These are phyloP conservation scores for Neurospora sp. DNA, from an alignment of 495 filamentous ascomycete species.

Conservation along the genomic window DNA sequence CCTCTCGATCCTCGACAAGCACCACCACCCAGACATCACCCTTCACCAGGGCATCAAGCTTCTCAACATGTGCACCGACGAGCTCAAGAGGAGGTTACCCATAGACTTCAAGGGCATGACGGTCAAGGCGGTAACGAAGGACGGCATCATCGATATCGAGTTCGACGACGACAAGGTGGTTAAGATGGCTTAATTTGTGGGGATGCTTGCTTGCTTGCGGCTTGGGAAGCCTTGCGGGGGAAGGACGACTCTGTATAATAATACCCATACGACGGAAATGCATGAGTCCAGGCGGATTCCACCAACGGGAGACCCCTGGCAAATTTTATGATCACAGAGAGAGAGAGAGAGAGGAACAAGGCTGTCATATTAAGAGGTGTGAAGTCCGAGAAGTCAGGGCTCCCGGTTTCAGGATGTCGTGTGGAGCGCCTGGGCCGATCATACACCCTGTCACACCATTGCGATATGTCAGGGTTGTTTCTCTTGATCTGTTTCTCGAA, in stretches of 20 bases:
- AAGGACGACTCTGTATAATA: slow-evolving; percentile 16
- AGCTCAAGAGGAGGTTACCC: slow-evolving; percentile 89
- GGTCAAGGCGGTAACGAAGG: slow-evolving; percentile 89
- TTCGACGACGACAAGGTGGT: slow-evolving; percentile 72
- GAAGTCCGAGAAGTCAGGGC: not conserved
- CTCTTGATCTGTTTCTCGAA: not conserved
- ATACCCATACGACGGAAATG: slow-evolving; percentile 14
- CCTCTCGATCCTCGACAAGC: slow-evolving; percentile 92
- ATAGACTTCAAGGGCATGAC: slow-evolving; percentile 95
- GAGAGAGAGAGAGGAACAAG: not conserved
- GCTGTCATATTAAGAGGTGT: not conserved
- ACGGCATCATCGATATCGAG: slow-evolving; percentile 72
- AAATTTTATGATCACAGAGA: not conserved
- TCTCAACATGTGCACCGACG: slow-evolving; percentile 86
- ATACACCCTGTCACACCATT: not conserved
- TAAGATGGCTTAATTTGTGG: slow-evolving; percentile 46
- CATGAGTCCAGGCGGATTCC: not conserved
- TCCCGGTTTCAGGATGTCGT: not conserved
- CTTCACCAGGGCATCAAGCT: slow-evolving; percentile 84
- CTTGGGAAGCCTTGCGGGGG: slow-evolving; percentile 4
- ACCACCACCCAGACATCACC: slow-evolving; percentile 87
- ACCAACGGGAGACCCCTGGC: not conserved
- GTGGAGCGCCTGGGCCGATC: not conserved
- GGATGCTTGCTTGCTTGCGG: not conserved
- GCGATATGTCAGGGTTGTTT: not conserved